Base-by-base conservation (phyloP, 441 rosid genomes). In the Caryocar brasiliense region DNA sequence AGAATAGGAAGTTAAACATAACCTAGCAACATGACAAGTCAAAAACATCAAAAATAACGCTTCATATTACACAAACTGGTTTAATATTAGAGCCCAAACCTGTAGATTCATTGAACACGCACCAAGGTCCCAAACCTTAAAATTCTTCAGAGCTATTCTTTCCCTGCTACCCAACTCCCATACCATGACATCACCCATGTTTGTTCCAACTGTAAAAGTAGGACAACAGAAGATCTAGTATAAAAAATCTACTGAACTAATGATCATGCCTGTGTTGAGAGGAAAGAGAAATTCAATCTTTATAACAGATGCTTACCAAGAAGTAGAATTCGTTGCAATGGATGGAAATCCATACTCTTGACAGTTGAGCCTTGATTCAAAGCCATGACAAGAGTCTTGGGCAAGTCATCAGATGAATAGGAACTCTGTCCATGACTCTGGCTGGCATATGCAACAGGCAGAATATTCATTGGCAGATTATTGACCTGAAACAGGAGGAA, bases 291-390 rank as follows among this genome's bases (percentile, higher is more conserved):
- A 12, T 17, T 45, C 51, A 12, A 36, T 46, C 45, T 23, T 25
- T 28, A 28, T 27, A 51, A 46, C 46, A 15, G 34, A 15, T 3
- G 48, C 80, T 64, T 47, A 85, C 95, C 87, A 17, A 85, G 85
- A 56, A 85, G 90, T 24, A 85, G 49, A 64, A 66, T 76, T 57
- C 78, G 95, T 55, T 80, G 85, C 47, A 61, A 38, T 0, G 91
- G 91, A 66, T 85, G 91, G 64, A 85, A 85, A 71, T 85, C 95
- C 91, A 85, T 85, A 70, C 87, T 85, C 74, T 64, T 85, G 30
- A 77, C 83, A 42, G 78, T 64, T 46, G 95, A 76, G 7, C 82
- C 78, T 73, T 82, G 84, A 61, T 9, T 67, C 45, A 85, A 72
- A 34, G 66, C 66, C 75, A 45, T 51, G 50, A 78, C 77, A 55